Evolutionary conservation across 2,329 filamentous ascomycete species (phyloP).

Genomic region (Trichoderma sp.): DNA sequence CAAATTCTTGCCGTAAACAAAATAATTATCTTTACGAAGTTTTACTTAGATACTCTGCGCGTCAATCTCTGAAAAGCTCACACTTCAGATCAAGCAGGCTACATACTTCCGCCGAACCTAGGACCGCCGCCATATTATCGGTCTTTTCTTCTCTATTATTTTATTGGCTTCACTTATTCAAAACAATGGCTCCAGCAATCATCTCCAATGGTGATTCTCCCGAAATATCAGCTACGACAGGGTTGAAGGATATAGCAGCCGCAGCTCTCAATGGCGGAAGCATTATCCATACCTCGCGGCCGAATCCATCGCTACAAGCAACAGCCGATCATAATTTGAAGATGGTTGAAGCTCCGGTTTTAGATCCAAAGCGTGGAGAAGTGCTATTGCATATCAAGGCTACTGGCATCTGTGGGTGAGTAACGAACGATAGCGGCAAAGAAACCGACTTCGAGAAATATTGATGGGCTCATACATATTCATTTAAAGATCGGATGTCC

Average conservation of each 20-base stretch:
- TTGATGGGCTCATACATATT: not conserved
- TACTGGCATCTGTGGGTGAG: slow-evolving; percentile 9
- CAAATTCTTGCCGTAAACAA: not conserved
- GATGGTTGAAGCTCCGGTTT: not conserved
- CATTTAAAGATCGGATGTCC: slow-evolving; percentile 1
- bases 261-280: not conserved
- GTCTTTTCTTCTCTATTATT: not conserved
- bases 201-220: not conserved
- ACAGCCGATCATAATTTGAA: slow-evolving; percentile 4
- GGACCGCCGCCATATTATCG: not conserved
- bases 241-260: not conserved
- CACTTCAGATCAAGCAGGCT: not conserved
- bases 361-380: not conserved
- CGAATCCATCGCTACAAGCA: slow-evolving; percentile 8
- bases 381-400: not conserved
- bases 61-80: not conserved
- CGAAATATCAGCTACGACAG: not conserved
- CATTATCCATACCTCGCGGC: not conserved
- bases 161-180: not conserved
- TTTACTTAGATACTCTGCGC: not conserved
- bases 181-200: not conserved
- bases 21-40: not conserved
- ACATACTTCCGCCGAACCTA: not conserved
- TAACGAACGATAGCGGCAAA: not conserved
- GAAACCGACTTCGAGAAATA: too few relatives aligned